Base-by-base conservation (phyloP, 2,329 filamentous ascomycete species). In the Cryphonectria nitschkei region DNA sequence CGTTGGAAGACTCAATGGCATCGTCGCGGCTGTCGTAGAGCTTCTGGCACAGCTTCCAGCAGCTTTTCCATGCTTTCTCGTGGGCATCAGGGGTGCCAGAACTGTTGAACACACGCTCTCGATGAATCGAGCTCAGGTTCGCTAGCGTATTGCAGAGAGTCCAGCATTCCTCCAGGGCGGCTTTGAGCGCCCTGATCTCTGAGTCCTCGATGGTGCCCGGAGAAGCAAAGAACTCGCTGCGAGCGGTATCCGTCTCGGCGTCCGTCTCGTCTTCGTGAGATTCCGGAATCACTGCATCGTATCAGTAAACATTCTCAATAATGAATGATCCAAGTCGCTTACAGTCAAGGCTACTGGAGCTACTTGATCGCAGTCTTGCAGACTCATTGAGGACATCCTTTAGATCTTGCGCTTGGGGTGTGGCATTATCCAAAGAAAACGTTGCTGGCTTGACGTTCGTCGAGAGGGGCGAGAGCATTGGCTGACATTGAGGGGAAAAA, bases 131-230 rank as follows among this genome's bases (percentile, higher is more conserved):
- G 79, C 94, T 97, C 26, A 97, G 85, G 74, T 88, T 93, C 32
- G 94, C 93, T 43, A 98, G 84, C 0, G 94, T 97, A 78, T 97
- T 98, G 83, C 95, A 98, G 19, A 98, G 83, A 0, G 92, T 97
- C 95, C 95, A 98, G 80, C 94, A 97, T 82, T 97, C 93, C 73
- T 92, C 89, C 22, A 98, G 84, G 2, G 94, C 93, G 41, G 89
- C 89, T 73, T 89, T 89, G n/a, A 97, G 83, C 9, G 92, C 91
- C 37, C 82, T 83, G 34, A 93, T 84, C 76, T 94, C 91, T 66
- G 85, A 84, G n/a, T 87, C 84, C 69, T 79, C 81, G 56, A 79
- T 80, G 50, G 80, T 77, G 22, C 78, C 80, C 43, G 81, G 81
- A 11, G 81, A 81, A 65, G 82, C 81, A 58, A 86, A 86, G 6